phyloP scores from a whole-genome alignment of 2,329 filamentous ascomycete genomes.

The Claviceps lovelessii region DNA sequence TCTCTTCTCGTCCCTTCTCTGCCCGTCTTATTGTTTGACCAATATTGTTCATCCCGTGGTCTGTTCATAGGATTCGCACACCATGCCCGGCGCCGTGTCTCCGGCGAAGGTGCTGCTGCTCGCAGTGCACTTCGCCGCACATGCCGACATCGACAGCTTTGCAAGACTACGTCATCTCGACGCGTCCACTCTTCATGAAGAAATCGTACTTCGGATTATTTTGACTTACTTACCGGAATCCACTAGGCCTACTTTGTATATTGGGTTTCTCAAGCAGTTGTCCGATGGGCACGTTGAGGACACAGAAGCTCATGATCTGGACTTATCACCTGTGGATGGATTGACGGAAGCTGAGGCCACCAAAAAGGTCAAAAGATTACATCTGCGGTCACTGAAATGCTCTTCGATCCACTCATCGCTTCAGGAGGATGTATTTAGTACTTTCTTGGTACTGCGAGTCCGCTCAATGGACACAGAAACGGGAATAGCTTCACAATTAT shows the following conservation, averaged over 20 bases:
- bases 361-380: constrained; percentile 50
- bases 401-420: constrained; percentile 32
- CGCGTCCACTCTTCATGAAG: constrained; percentile 42
- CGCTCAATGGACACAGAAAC: constrained; percentile 57
- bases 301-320: constrained; percentile 30
- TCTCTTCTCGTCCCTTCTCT: too few species aligned
- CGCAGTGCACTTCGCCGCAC: constrained; percentile 54
- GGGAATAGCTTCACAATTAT: constrained; percentile 55
- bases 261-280: constrained; percentile 45
- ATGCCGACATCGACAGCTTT: constrained; percentile 49
- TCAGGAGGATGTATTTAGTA: constrained; percentile 39
- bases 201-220: constrained; percentile 56
- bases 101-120: constrained; percentile 58
- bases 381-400: constrained; percentile 42
- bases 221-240: constrained; percentile 67
- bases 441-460: constrained; percentile 54
- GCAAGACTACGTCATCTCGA: constrained; percentile 44
- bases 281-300: constrained; percentile 31
- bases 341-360: constrained; percentile 49
- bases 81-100: constrained; percentile 30
- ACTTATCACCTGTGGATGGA: constrained; percentile 39
- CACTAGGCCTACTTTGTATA: constrained; percentile 46
- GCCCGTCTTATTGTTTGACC: not conserved
- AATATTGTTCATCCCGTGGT: not conserved
- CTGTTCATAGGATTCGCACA: not conserved